Conservation (phyloP, 2,329 filamentous ascomycete genomes). For the Epichloe festucae region DNA sequence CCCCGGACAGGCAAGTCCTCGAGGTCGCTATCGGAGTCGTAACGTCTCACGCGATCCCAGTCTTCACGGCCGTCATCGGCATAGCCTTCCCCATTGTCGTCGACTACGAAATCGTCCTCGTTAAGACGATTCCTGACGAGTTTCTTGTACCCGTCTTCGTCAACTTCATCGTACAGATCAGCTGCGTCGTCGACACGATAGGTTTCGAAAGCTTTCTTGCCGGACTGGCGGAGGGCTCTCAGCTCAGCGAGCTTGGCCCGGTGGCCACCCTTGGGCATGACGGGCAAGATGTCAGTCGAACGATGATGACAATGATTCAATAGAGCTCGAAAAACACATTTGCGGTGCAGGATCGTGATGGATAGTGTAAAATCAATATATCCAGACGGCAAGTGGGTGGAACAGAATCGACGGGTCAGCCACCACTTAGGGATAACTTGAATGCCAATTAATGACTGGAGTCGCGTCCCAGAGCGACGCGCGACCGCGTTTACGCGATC, state of each 20-base stretch:
- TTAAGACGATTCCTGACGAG: conserved; percentile 81
- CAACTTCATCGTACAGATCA: conserved; percentile 87
- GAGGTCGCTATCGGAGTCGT: conserved; percentile 61
- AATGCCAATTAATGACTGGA: not conserved
- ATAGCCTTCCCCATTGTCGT: conserved; percentile 95
- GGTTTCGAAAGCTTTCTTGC: conserved; percentile 78
- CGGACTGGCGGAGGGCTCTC: conserved; percentile 68
- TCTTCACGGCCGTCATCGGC: conserved; percentile 94
- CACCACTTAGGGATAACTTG: not conserved
- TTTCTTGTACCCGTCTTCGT: conserved; percentile 95
- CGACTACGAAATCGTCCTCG: conserved; percentile 94
- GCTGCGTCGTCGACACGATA: conserved; percentile 80
- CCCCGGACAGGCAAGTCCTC: conserved; percentile 26
- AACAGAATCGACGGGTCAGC: not conserved
- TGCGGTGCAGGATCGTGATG: not conserved
- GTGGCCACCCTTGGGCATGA: conserved; percentile 25
- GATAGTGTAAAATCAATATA: not conserved
- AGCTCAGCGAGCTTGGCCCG: conserved; percentile 60
- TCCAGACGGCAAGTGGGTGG: not conserved
- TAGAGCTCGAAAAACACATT: not conserved
- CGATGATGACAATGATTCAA: conserved; percentile 8
- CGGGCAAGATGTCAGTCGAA: conserved; percentile 6
- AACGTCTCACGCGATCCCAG: conserved; percentile 62
- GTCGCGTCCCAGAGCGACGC: conserved; percentile 3
- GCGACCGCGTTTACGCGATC: conserved; percentile 1